Percentiles rank a stretch among this genome's conserved stretches.
Conservation (phyloP, 768 basidiomycete species). For the Tulasnella calospora region DNA sequence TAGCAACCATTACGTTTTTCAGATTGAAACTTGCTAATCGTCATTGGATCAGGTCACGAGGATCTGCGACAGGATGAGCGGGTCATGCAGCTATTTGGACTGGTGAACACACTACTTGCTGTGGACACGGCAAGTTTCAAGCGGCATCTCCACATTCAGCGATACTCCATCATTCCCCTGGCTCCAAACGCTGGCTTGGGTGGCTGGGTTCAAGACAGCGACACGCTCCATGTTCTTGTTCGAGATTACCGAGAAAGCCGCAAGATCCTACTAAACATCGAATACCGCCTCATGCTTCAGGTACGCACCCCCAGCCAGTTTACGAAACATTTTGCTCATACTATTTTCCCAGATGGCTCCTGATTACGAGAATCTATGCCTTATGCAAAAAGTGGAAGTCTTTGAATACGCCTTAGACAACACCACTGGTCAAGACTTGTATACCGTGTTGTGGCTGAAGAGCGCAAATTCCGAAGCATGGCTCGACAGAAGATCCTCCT, state of each 20-base stretch:
- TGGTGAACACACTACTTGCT: constrained; percentile 90
- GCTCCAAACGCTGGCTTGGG: constrained; percentile 92
- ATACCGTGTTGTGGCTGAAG: constrained; percentile 94
- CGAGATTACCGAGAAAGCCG: constrained; percentile 93
- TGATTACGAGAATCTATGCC: constrained; percentile 89
- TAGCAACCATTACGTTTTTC: constrained; percentile 31
- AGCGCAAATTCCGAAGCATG: constrained; percentile 94
- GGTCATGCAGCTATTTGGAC: constrained; percentile 97
- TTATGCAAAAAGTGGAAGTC: constrained; percentile 97
- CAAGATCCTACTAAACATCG: constrained; percentile 95
- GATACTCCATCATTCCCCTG: constrained; percentile 86
- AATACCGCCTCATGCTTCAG: constrained; percentile 98
- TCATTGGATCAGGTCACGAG: constrained; percentile 68
- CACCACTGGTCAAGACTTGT: constrained; percentile 96
- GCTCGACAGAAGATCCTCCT: constrained; percentile 92
- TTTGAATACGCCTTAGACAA: constrained; percentile 99
- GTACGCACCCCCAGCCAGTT: constrained; percentile 37
- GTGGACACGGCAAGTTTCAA: constrained; percentile 95
- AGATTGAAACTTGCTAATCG: not conserved
- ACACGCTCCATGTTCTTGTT: constrained; percentile 93
- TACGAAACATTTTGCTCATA: not conserved
- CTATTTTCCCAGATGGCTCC: constrained; percentile 80
- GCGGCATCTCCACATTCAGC: constrained; percentile 89
- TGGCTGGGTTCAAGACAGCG: constrained; percentile 94
- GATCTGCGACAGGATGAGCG: constrained; percentile 98